Percentiles rank a stretch among this genome's conserved stretches.
These are phyloP conservation scores for Boletus holoroseus DNA, from an alignment of 1,284 basidiomycete species.

Conservation along the genomic window DNA sequence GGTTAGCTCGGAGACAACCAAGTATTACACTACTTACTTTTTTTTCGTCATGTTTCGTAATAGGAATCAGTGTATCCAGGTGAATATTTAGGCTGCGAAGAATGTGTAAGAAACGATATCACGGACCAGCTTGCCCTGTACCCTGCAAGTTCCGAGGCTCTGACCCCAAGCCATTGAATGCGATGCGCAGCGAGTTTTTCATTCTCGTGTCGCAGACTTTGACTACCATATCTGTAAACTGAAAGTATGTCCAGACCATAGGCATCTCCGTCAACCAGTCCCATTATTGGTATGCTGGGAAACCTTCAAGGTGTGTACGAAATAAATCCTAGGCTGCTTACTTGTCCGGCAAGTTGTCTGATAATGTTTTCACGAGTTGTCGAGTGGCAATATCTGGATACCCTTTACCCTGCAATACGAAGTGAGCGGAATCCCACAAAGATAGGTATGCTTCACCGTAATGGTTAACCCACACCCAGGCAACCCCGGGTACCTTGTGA, in stretches of 20 bases:
- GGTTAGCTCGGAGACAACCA: not conserved
- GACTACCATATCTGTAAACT: slow-evolving; percentile 74
- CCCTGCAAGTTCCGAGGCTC: slow-evolving; percentile 58
- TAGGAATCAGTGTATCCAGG: slow-evolving; percentile 59
- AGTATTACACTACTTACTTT: slow-evolving; percentile 45
- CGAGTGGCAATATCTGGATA: slow-evolving; percentile 89
- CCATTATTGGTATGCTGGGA: slow-evolving; percentile 63
- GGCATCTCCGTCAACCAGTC: slow-evolving; percentile 85
- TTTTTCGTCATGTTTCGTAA: slow-evolving; percentile 66
- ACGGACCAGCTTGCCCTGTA: slow-evolving; percentile 29
- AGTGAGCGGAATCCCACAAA: slow-evolving; percentile 11
- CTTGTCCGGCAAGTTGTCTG: slow-evolving; percentile 55
- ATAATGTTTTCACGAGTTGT: slow-evolving; percentile 68
- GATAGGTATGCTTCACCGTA: slow-evolving; percentile 44
- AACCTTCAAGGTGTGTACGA: not conserved
- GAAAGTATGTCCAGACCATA: slow-evolving; percentile 87
- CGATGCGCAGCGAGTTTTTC: slow-evolving; percentile 58
- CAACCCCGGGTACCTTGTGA: slow-evolving; percentile 45
- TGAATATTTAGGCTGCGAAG: slow-evolving; percentile 53
- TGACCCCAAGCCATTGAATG: slow-evolving; percentile 77
- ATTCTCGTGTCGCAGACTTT: slow-evolving; percentile 58
- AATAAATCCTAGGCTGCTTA: slow-evolving; percentile 25
- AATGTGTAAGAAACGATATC: not conserved
- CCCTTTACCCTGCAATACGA: slow-evolving; percentile 71
- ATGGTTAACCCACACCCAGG: slow-evolving; percentile 64